Evolutionary conservation across 169 alveolate species (phyloP).

Genomic region (Eimeria necatrix): DNA sequence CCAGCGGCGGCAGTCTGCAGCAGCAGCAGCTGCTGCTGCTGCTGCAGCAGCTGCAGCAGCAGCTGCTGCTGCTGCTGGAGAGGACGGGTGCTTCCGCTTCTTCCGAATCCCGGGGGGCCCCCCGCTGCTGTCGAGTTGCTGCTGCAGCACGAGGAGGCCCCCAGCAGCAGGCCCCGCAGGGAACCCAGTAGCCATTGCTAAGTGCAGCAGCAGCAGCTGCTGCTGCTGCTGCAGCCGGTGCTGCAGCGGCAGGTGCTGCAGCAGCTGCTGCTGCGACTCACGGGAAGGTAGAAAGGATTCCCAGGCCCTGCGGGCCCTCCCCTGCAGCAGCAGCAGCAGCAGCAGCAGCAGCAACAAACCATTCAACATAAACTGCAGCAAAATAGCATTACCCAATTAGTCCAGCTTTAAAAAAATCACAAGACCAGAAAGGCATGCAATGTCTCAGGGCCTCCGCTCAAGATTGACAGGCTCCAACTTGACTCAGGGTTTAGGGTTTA

Average conservation of each 20-base stretch:
- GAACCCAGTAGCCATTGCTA: neutral
- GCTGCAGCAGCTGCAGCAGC: slow-evolving; percentile 26
- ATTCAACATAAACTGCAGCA: too few species aligned
- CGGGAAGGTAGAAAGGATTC: too few species aligned
- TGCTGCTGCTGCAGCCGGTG: neutral
- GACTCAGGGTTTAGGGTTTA: too few species aligned
- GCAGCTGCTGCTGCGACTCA: neutral
- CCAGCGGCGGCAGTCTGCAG: too few species aligned
- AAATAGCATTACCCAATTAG: too few species aligned
- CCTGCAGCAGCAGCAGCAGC: neutral
- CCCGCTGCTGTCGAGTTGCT: neutral
- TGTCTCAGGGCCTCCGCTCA: too few species aligned
- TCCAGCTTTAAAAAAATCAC: too few species aligned
- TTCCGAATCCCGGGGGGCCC: neutral
- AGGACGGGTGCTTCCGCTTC: neutral
- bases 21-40: neutral
- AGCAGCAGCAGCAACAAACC: neutral
- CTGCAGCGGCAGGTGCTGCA: slow-evolving; percentile 14
- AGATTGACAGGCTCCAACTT: too few species aligned
- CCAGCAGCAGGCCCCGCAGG: neutral
- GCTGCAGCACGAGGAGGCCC: too few species aligned
- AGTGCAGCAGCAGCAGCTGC: slow-evolving; percentile 17
- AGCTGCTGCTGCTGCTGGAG: slow-evolving; percentile 10
- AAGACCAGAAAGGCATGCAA: too few species aligned
- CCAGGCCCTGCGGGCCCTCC: too few species aligned